A percentile compares a stretch with the other conserved stretches of the same genome.
Evolutionary conservation across 768 basidiomycete genomes (phyloP).

Genomic region (Clitopilus passeckerianus): DNA sequence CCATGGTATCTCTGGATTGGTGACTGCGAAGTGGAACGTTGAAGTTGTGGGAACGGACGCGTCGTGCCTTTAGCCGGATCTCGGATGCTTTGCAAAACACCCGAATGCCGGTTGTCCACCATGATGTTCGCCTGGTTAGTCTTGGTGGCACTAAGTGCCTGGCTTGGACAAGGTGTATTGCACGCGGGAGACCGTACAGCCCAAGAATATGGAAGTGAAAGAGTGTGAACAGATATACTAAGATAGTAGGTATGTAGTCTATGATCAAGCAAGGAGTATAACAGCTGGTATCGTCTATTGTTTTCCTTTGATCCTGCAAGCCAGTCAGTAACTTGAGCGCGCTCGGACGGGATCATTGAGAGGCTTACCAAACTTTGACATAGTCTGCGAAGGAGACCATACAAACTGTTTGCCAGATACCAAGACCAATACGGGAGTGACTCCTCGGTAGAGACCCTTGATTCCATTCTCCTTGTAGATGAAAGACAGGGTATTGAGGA

Average conservation of each 20-base stretch:
- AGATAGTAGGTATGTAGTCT: background rate
- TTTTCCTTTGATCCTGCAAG: conserved; percentile 47
- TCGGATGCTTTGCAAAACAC: background rate
- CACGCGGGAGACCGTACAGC: background rate
- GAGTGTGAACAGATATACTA: background rate
- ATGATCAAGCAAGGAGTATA: background rate
- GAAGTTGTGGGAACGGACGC: background rate
- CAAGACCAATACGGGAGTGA: conserved; percentile 92
- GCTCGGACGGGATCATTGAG: background rate
- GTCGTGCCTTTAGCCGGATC: background rate
- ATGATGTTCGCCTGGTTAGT: background rate
- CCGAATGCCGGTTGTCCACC: background rate
- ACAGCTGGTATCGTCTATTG: conserved; percentile 14
- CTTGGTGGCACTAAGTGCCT: background rate
- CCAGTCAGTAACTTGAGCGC: conserved; percentile 9
- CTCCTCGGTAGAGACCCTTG: conserved; percentile 95
- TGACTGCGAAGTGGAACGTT: background rate
- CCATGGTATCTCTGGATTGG: background rate
- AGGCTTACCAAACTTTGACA: conserved; percentile 75
- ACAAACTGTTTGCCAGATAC: conserved; percentile 97
- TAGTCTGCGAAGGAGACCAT: conserved; percentile 99
- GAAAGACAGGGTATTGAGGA: conserved; percentile 86
- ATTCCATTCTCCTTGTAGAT: conserved; percentile 97
- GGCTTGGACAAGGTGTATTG: background rate
- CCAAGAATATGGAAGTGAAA: background rate